These are phyloP conservation scores for Cryphonectria nitschkei DNA, from an alignment of 2,329 filamentous ascomycete species.

Conservation along the genomic window DNA sequence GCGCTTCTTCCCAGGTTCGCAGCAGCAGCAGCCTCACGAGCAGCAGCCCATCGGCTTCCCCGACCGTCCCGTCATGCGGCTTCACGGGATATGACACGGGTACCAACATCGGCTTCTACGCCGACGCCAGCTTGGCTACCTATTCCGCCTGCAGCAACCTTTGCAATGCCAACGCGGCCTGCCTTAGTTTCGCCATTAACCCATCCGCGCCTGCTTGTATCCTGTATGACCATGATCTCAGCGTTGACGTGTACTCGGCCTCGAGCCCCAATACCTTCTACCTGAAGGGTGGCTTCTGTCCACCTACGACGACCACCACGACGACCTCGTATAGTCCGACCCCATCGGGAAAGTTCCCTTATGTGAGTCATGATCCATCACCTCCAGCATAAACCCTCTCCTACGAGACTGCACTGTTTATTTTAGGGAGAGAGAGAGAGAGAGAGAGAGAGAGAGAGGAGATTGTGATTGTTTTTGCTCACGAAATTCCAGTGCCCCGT, in stretches of 20 bases:
- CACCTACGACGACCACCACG: not conserved
- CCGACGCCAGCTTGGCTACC: not conserved
- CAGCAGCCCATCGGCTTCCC: not conserved
- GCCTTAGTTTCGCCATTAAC: not conserved
- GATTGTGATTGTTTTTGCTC: not conserved
- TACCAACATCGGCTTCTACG: constrained; percentile 6
- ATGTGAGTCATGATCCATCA: not conserved
- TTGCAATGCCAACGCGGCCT: constrained; percentile 2
- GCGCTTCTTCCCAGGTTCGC: not conserved
- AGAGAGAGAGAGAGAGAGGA: not conserved
- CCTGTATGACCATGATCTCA: not conserved
- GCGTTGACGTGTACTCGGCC: not conserved
- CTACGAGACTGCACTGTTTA: not conserved
- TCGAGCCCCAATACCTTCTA: constrained; percentile 7
- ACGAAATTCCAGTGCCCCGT: not conserved
- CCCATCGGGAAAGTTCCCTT: constrained; percentile 2
- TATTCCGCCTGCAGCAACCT: constrained; percentile 4
- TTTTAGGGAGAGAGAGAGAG: not conserved
- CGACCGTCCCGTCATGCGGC: not conserved
- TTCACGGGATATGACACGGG: not conserved
- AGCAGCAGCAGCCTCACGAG: not conserved
- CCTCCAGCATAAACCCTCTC: too few species aligned
- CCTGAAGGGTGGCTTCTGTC: not conserved
- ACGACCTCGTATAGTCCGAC: constrained; percentile 10
- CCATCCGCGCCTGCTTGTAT: not conserved